phyloP scores from a whole-genome alignment of 257 asterid species.

The Knoxia roxburghii region DNA sequence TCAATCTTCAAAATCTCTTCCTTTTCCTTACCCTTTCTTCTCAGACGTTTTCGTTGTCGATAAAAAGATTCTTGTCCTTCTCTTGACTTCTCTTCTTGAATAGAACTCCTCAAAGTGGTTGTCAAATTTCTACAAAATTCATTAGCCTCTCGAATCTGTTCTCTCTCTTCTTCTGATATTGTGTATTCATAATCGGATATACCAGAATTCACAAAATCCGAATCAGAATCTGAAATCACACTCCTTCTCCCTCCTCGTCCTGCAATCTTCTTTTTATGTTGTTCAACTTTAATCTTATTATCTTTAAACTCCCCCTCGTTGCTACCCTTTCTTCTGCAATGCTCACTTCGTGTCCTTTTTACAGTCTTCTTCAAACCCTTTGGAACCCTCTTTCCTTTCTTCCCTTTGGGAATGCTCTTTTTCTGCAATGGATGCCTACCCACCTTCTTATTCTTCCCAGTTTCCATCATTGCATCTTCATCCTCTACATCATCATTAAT shows the following conservation, averaged over 20 bases:
- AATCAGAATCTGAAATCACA: constrained; percentile 45
- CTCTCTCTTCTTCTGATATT: constrained; percentile 90
- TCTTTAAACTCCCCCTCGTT: constrained; percentile 25
- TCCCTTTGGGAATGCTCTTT: constrained; percentile 11
- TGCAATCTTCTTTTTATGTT: constrained; percentile 32
- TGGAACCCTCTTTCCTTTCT: constrained; percentile 25
- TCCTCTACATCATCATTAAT: constrained; percentile 28
- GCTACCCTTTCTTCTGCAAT: constrained; percentile 24
- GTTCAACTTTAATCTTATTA: constrained; percentile 17
- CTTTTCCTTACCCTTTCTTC: constrained; percentile 68
- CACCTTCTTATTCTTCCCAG: constrained; percentile 22
- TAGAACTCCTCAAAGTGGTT: constrained; percentile 44
- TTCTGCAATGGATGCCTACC: constrained; percentile 19
- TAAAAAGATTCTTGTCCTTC: constrained; percentile 31
- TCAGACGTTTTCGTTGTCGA: constrained; percentile 33
- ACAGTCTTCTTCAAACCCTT: constrained; percentile 28
- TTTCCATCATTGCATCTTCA: constrained; percentile 26
- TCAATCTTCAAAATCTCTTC: constrained; percentile 48
- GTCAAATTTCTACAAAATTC: constrained; percentile 36
- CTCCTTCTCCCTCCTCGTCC: constrained; percentile 42
- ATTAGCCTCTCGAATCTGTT: constrained; percentile 72
- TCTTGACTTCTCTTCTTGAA: constrained; percentile 24
- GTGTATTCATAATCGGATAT: constrained; percentile 65
- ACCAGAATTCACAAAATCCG: constrained; percentile 63
- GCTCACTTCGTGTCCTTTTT: constrained; percentile 27